Evolutionary conservation across 306 rosid genomes (phyloP).

Genomic region (Trifolium pratense): DNA sequence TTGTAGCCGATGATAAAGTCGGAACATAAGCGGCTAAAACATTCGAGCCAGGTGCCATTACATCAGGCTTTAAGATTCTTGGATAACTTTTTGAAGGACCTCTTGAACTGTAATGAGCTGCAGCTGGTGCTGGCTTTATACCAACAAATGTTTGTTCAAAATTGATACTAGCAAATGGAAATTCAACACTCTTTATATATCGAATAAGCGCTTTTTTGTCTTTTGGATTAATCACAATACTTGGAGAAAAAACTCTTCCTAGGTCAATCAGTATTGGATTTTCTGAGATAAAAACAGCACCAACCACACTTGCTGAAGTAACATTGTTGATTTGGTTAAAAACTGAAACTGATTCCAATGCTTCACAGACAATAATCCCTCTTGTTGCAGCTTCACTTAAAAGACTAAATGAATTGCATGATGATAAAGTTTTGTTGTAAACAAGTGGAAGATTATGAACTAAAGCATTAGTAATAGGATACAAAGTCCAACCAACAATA

Average conservation of each 20-base stretch:
- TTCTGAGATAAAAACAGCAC: constrained; percentile 50
- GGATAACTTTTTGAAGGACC: constrained; percentile 57
- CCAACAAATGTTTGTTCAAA: constrained; percentile 52
- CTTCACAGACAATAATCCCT: constrained; percentile 45
- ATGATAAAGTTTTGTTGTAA: constrained; percentile 40
- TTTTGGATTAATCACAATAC: constrained; percentile 46
- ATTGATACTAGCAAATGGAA: constrained; percentile 37
- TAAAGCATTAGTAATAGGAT: constrained; percentile 39
- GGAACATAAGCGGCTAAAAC: constrained; percentile 60
- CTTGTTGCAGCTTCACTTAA: constrained; percentile 12
- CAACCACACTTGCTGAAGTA: constrained; percentile 8
- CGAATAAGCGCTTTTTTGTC: constrained; percentile 43
- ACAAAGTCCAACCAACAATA: constrained; percentile 49
- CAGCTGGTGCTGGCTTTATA: constrained; percentile 55
- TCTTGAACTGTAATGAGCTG: constrained; percentile 51
- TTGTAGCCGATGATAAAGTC: not conserved
- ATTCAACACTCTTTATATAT: constrained; percentile 34
- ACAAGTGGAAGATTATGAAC: constrained; percentile 35
- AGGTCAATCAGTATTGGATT: constrained; percentile 43
- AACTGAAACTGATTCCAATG: constrained; percentile 27
- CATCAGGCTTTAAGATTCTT: constrained; percentile 54
- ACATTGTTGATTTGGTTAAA: not conserved
- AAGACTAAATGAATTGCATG: constrained; percentile 45
- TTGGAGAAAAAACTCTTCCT: constrained; percentile 40
- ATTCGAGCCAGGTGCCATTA: constrained; percentile 61